Percentiles rank a stretch among this genome's conserved stretches.
phyloP scores from a whole-genome alignment of 1,139 yeast genomes.

The Magnusiomyces tetraspermus region DNA sequence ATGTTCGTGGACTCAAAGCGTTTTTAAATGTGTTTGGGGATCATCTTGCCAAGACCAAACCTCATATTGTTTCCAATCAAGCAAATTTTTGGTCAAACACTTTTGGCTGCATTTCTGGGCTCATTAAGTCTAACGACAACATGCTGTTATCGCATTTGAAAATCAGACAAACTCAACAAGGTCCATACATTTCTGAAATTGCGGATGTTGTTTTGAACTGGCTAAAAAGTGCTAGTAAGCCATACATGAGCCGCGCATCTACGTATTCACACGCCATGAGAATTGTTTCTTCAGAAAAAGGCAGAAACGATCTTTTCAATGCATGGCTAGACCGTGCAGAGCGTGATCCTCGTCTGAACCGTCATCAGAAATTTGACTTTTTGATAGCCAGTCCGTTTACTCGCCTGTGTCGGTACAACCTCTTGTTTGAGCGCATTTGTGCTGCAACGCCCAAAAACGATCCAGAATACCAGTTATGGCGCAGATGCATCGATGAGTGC shows the following conservation, averaged over 20 bases:
- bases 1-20: constrained; percentile 57
- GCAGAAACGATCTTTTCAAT: constrained; percentile 40
- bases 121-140: constrained; percentile 51
- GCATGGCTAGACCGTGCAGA: constrained; percentile 42
- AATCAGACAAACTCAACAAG: constrained; percentile 44
- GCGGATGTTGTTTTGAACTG: constrained; percentile 59
- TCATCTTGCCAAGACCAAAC: constrained; percentile 33
- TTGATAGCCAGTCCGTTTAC: constrained; percentile 43
- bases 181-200: constrained; percentile 57
- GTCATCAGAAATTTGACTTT: constrained; percentile 44
- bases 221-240: constrained; percentile 49
- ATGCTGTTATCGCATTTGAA: constrained; percentile 49
- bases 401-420: constrained; percentile 59
- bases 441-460: constrained; percentile 44
- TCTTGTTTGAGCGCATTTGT: constrained; percentile 53
- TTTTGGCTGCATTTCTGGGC: constrained; percentile 50
- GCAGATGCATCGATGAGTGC: constrained; percentile 45
- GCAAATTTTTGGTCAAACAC: constrained; percentile 53
- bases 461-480: constrained; percentile 47
- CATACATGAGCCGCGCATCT: constrained; percentile 51
- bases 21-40: constrained; percentile 52
- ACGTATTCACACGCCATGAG: constrained; percentile 31
- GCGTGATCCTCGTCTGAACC: constrained; percentile 35
- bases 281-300: constrained; percentile 33
- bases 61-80: constrained; percentile 39